Evolutionary conservation across 2,329 filamentous ascomycete species (phyloP).

Genomic region (Xylaria sp.): DNA sequence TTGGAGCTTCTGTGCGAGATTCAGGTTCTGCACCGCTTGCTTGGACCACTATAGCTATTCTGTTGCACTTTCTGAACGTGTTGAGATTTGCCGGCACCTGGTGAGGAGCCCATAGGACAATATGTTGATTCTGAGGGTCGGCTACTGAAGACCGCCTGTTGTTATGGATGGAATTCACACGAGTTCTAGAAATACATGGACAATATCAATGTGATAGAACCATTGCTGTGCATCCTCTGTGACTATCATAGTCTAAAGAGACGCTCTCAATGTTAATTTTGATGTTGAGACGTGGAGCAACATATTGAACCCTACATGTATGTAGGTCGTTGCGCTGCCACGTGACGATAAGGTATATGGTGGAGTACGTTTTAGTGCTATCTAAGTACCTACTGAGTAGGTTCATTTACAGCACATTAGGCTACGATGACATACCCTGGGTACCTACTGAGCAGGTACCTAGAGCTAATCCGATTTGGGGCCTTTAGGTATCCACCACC

Average conservation of each 20-base stretch:
- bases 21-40: not conserved
- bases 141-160: not conserved
- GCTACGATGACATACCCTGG: no score
- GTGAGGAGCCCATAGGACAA: conserved; percentile 8
- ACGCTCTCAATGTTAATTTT: not conserved
- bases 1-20: not conserved
- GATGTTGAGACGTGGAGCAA: not conserved
- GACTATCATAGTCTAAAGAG: not conserved
- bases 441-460: no score
- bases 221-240: not conserved
- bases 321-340: not conserved
- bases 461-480: no score
- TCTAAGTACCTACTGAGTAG: no score
- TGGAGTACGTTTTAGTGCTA: no score
- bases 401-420: no score
- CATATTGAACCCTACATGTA: not conserved
- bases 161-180: not conserved
- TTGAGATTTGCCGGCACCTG: not conserved
- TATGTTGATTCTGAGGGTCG: conserved; percentile 10
- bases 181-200: no score
- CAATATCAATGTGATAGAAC: not conserved
- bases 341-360: conserved; percentile 20
- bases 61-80: conserved; percentile 1
- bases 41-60: not conserved
- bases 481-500: not conserved